Conservation (phyloP, 148 eudicot species). For the Vaccinium vitisidaea region DNA sequence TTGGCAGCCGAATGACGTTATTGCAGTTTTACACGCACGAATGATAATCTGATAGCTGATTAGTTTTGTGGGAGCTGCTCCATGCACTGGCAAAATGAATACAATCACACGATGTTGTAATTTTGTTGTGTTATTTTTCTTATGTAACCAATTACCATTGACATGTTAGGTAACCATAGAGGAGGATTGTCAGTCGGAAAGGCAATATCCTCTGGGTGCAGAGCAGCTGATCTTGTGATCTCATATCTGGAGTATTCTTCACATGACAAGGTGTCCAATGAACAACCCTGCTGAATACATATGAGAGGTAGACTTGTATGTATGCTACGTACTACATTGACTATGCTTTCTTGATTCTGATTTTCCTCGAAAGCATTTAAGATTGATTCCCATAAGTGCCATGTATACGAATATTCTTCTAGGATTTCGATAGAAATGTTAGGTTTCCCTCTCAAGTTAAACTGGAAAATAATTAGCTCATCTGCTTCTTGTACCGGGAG, state of each 20-base stretch:
- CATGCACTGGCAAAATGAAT: not conserved
- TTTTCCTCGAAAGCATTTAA: not conserved
- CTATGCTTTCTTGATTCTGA: not conserved
- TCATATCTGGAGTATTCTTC: conserved; percentile 61
- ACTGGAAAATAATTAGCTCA: not conserved
- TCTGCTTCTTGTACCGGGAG: not conserved
- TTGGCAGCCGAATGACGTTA: not conserved
- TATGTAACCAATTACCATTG: not conserved
- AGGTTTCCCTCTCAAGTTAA: not conserved
- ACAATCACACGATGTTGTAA: not conserved
- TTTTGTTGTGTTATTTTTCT: conserved; percentile 3
- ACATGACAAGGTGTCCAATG: conserved; percentile 23
- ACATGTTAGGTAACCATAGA: conserved; percentile 75
- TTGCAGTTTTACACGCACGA: not conserved
- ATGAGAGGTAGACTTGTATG: conserved; percentile 3
- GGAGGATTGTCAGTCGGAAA: conserved; percentile 96
- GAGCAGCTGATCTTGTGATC: conserved; percentile 79
- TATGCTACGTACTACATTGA: not conserved
- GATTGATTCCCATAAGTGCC: not conserved
- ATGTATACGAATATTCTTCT: not conserved
- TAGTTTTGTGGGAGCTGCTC: not conserved
- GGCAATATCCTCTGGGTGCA: conserved; percentile 78
- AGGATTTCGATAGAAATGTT: not conserved
- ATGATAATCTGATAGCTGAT: not conserved
- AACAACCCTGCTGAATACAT: conserved; percentile 11